Evolutionary conservation across 202 grass and related monocot species (phyloP).

Genomic region (Alloteropsis angusta): DNA sequence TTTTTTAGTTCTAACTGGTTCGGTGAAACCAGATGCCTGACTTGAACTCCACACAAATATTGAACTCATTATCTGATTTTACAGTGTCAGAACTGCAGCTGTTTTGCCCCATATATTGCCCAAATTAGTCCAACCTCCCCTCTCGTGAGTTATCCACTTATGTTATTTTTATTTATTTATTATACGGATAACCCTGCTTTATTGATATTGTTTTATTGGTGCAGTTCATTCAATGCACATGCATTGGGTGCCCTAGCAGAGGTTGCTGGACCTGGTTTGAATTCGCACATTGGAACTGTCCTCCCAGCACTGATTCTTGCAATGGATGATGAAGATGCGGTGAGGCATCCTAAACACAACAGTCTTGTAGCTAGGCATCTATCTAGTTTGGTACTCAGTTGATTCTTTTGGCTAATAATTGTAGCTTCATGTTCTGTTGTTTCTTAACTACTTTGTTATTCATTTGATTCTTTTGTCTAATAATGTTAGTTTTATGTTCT

Average conservation of each 20-base stretch:
- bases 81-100: constrained; percentile 83
- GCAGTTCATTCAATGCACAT: constrained; percentile 95
- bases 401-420: background rate
- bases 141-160: constrained; percentile 57
- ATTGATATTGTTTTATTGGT: constrained; percentile 37
- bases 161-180: constrained; percentile 12
- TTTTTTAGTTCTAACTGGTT: background rate
- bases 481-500: background rate
- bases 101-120: constrained; percentile 98
- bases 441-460: constrained; percentile 12
- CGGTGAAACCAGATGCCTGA: background rate
- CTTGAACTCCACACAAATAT: constrained; percentile 7
- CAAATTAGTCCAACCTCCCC: constrained; percentile 86
- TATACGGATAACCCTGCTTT: background rate
- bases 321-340: constrained; percentile 65
- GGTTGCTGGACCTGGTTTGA: constrained; percentile 85
- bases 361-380: constrained; percentile 4
- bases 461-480: background rate
- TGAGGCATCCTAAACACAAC: constrained; percentile 27
- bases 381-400: constrained; percentile 2
- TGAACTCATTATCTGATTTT: constrained; percentile 34
- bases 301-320: constrained; percentile 79
- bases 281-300: constrained; percentile 85
- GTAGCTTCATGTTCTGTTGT: background rate
- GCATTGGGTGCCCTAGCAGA: constrained; percentile 93